Conservation (phyloP, 108 stramenopile species). For the Nitzschia sp. region DNA sequence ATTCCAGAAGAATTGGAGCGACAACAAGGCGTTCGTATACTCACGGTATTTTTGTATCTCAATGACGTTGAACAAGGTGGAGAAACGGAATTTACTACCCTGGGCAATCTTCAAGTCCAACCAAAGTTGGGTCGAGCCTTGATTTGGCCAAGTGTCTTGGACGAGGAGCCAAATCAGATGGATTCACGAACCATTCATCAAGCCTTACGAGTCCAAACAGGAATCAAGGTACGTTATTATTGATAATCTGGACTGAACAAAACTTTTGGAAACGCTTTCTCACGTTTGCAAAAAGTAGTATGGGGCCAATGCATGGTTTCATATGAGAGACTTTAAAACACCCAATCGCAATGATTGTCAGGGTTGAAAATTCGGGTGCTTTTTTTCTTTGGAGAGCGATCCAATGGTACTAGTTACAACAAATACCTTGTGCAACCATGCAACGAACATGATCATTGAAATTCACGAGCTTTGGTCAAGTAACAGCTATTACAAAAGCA, state of each 20-base stretch:
- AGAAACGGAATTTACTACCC: slow-evolving; percentile 58
- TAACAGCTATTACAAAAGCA: no score
- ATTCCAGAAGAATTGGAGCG: slow-evolving; percentile 31
- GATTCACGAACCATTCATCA: slow-evolving; percentile 73
- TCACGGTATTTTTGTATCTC: slow-evolving; percentile 79
- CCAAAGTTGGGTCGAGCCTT: slow-evolving; percentile 78
- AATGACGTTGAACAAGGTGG: slow-evolving; percentile 83
- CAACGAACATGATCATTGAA: no score
- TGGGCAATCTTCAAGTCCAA: slow-evolving; percentile 54
- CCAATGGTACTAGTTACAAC: no score
- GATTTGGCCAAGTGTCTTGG: slow-evolving; percentile 79
- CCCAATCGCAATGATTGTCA: background rate
- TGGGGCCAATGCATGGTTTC: slow-evolving; percentile 87
- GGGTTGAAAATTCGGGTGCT: no score
- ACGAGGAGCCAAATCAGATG: slow-evolving; percentile 51
- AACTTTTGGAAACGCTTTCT: no score
- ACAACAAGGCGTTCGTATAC: slow-evolving; percentile 55
- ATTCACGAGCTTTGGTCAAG: no score
- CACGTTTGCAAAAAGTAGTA: no score
- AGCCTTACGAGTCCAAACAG: slow-evolving; percentile 67
- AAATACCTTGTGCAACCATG: no score
- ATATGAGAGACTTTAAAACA: slow-evolving; percentile 59
- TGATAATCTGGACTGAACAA: no score
- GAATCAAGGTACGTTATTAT: no score
- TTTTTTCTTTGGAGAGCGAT: no score